phyloP scores from a whole-genome alignment of 23 red algal genomes.

The Agarophyton chilense region DNA sequence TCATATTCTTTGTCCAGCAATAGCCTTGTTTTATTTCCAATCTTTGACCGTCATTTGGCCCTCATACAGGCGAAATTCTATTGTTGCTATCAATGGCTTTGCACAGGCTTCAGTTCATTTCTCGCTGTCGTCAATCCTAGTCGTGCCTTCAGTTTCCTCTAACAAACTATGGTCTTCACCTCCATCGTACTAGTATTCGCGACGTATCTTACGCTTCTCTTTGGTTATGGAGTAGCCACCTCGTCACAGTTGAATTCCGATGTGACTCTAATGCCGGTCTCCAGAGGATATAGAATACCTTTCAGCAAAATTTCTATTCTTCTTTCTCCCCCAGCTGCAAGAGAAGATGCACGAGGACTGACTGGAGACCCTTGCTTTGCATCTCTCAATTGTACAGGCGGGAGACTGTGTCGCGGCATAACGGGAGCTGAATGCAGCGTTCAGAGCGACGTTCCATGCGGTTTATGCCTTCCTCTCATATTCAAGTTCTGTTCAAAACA shows the following conservation, averaged over 20 bases:
- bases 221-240: not conserved
- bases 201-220: not conserved
- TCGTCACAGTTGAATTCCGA: not conserved
- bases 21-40: not conserved
- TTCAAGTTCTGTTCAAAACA: not conserved
- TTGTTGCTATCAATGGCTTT: not conserved
- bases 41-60: not conserved
- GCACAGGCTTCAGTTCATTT: not conserved
- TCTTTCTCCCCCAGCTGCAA: not conserved
- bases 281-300: not conserved
- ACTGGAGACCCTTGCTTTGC: not conserved
- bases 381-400: not conserved
- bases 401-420: not conserved
- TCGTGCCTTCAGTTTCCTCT: too few species aligned
- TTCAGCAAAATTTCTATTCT: not conserved
- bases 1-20: not conserved
- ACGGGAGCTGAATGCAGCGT: not conserved
- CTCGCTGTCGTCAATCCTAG: too few species aligned
- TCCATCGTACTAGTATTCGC: not conserved
- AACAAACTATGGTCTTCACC: not conserved
- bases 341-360: not conserved
- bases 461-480: not conserved
- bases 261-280: not conserved
- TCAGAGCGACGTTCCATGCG: not conserved
- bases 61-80: not conserved